Evolutionary conservation across 2,329 filamentous ascomycete genomes (phyloP).

Genomic region (Diaporthe ampelina): DNA sequence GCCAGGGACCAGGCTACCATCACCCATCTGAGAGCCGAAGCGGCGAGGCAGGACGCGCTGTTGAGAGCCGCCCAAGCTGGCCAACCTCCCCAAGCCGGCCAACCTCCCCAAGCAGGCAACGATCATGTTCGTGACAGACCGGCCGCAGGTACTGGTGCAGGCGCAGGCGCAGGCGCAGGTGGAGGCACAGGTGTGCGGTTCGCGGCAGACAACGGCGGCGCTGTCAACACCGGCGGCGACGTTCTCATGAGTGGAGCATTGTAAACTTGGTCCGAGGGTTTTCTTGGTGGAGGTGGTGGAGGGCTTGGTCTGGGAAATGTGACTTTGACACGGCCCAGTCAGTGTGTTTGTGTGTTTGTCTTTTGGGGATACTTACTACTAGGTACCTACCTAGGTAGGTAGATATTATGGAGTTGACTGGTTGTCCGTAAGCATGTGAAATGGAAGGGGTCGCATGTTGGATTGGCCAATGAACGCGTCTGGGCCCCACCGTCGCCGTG

Average conservation of each 20-base stretch:
- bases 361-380: background rate
- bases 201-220: background rate
- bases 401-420: background rate
- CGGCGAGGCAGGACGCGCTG: slow-evolving; percentile 23
- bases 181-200: background rate
- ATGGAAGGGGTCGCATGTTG: background rate
- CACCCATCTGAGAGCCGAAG: slow-evolving; percentile 4
- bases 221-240: background rate
- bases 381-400: background rate
- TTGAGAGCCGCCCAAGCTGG: too few species aligned
- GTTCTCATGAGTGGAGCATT: background rate
- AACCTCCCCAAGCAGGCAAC: too few species aligned
- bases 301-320: too few species aligned
- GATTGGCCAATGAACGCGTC: background rate
- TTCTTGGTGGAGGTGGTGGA: too few species aligned
- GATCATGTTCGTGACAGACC: too few species aligned
- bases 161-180: too few species aligned
- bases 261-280: too few species aligned
- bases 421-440: background rate
- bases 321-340: too few species aligned
- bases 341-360: background rate
- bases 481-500: background rate
- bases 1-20: background rate
- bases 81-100: too few species aligned
- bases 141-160: too few species aligned